Evolutionary conservation across 1,284 basidiomycete genomes (phyloP), one percentile per base, ranked within the genome.

Genomic region (Boletus holoroseus): DNA sequence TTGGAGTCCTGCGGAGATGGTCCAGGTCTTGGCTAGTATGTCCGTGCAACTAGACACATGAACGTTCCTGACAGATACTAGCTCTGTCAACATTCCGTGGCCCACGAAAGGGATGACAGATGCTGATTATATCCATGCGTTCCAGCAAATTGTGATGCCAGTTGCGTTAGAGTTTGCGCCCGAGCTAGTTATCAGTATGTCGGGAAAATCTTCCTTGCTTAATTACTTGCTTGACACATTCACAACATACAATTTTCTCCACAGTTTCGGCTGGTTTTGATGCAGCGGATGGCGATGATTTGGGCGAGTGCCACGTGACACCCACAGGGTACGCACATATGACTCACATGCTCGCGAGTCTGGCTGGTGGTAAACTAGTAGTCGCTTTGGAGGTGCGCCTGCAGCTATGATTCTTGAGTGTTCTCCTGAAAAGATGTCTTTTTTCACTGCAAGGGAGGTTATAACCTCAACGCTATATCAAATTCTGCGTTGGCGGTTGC

Each of bases 301-400:
- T 99, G 5, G 96, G 96, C 22, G 85, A 85, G 69, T 97, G 94
- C 64, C 75, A 83, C 56, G 94, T 99, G 51, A 81, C 90, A 1
- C 96, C 96, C 0, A 79, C 83, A n/a, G 95, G 94, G 2, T 99
- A 94, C 67, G 94, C 94, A 0, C 95, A 98, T 62, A 98, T 99
- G 94, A 97, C 96, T 3, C 90, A 97, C 62, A 94, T 96, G 86
- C 76, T 99, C 3, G 81, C 83, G 37, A 83, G 88, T n/a, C 76
- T 99, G 8, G 94, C 95, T 11, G 80, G 84, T 4, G 96, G 96
- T 6, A 88, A 84, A 60, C 62, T 98, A 7, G 91, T 96, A 12
- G 92, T 96, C 20, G 94, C 93, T 4, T 79, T 99, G 26, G 96
- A 99, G 80, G 94, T 93, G 51, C 30, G 56, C 20, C 3, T 32